Evolutionary conservation across 225 moss, liverwort and hornwort genomes (phyloP), one percentile per base, ranked within the genome.

Genomic region (Anthoceros angustus): DNA sequence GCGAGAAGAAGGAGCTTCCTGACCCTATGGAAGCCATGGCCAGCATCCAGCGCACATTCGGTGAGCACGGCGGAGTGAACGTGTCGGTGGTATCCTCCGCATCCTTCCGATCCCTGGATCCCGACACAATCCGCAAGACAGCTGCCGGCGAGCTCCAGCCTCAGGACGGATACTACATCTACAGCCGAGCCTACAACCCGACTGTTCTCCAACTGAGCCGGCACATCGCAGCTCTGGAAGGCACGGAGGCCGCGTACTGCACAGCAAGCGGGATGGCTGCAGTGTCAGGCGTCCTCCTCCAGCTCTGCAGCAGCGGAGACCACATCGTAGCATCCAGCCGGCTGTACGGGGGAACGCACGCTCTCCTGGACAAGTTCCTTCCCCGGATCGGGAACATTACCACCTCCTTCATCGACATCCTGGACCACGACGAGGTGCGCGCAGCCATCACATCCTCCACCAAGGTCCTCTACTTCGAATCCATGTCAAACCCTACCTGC

Each of bases 191-290:
- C 77, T 93, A 86, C 76, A 90, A 93, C 45, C 93, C 93, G 1
- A 90, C 90, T 5, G 87, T 87, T 26, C 43, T 90, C 26, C 80
- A 80, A 63, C 48, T 90, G 68, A 84, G 90, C 25, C 81, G 87
- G 70, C 85, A 90, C 76, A 87, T 93, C 82, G 93, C 93, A 3
- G 87, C 84, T 10, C 49, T 90, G 70, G 93, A 93, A 80, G 86
- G 82, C 24, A 93, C 90, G 0, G 90, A 93, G 43, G 90, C 90
- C 43, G 90, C 93, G 12, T 90, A 93, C 67, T 93, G 93, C 78
- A 90, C 87, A 8, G 84, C 87, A 5, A 90, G 90, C 64, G 93
- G 93, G 42, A 90, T 93, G 93, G 84, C 90, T 21, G 90, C 93
- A 64, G 90, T 87, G 41, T 39, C 78, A 12, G 84, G 78, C 41